Evolutionary conservation across 768 basidiomycete species (phyloP), one percentile per base, ranked within the genome.

Genomic region (Kondoa malvinella): DNA sequence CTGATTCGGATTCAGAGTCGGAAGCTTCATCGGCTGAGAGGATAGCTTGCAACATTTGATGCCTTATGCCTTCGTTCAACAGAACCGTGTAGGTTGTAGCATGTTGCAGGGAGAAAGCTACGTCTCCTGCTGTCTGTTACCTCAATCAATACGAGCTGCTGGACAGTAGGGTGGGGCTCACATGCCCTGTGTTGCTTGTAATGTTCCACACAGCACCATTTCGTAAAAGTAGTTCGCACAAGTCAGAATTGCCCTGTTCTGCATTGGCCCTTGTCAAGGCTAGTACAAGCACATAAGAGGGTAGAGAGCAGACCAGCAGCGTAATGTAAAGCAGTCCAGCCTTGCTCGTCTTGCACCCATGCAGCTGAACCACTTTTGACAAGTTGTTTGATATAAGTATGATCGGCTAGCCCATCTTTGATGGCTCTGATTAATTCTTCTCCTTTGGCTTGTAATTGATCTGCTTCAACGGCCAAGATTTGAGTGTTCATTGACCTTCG

Each of bases 141-240:
- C 12, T 17, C 63, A 33, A 16, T 50, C 57, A 12, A 50, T 58
- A n/a, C 15, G 33, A 29, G 3, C 25, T 25, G 21, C 16, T 34
- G 14, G 26, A 15, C 21, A 57, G n/a, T 8, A 27, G 64, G 16
- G 8, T 4, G 27, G 31, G 30, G 57, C 68, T 40, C 67, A 70
- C 73, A 62, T 65, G 71, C 34, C 72, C 69, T 21, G 68, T 40
- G 56, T 62, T 66, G 61, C 72, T 70, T 3, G 71, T 57, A 4
- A 88, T 82, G 77, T 92, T 95, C 95, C 95, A 99, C 0, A 90
- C 75, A 0, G 89, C 92, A 29, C 94, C 92, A 66, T 83, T 81
- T n/a, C 84, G 80, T 30, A 99, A 80, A 34, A 97, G 80, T 3
- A 81, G 74, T 65, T 82, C 81, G 14, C 87, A 81, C 17, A 94